Evolutionary conservation across 2,329 filamentous ascomycete species (phyloP).

Genomic region (Microsporum audouinii): DNA sequence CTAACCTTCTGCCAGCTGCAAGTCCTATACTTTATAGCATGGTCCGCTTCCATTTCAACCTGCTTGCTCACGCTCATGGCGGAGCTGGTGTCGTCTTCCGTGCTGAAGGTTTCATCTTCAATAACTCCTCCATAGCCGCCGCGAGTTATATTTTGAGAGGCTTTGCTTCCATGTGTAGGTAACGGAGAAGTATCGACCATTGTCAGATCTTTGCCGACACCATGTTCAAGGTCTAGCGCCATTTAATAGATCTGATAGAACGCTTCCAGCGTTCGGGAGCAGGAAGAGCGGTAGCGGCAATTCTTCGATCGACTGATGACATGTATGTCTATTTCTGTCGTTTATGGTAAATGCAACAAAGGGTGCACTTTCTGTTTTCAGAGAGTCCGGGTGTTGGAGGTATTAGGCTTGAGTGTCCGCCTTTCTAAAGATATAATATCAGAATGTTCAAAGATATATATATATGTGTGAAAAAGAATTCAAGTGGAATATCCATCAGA

Average conservation of each 20-base stretch:
- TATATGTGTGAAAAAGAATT: not conserved
- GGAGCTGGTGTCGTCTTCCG: not conserved
- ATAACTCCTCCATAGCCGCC: not conserved
- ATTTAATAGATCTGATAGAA: slow-evolving; percentile 30
- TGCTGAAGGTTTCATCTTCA: not conserved
- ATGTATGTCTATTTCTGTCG: slow-evolving; percentile 3
- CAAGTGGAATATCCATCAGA: not conserved
- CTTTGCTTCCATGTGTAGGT: not conserved
- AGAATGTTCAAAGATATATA: not conserved
- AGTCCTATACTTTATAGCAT: slow-evolving; percentile 80
- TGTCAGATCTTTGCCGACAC: slow-evolving; percentile 4
- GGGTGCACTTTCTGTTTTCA: not conserved
- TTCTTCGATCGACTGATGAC: slow-evolving; percentile 7
- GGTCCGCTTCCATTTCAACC: slow-evolving; percentile 62
- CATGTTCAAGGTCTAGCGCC: slow-evolving; percentile 23
- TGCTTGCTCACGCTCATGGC: slow-evolving; percentile 46
- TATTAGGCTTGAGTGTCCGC: not conserved
- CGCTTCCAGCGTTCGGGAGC: slow-evolving; percentile 24
- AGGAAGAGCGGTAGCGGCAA: slow-evolving; percentile 2
- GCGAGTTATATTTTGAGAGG: not conserved
- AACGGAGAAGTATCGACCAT: not conserved
- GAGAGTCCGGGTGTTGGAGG: not conserved
- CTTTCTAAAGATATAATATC: not conserved
- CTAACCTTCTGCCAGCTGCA: slow-evolving; percentile 82
- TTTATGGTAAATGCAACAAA: not conserved